A percentile compares a stretch with the other conserved stretches of the same genome.
Evolutionary conservation across 1,284 basidiomycete genomes (phyloP).

Genomic region (Leccinum colubrinum): DNA sequence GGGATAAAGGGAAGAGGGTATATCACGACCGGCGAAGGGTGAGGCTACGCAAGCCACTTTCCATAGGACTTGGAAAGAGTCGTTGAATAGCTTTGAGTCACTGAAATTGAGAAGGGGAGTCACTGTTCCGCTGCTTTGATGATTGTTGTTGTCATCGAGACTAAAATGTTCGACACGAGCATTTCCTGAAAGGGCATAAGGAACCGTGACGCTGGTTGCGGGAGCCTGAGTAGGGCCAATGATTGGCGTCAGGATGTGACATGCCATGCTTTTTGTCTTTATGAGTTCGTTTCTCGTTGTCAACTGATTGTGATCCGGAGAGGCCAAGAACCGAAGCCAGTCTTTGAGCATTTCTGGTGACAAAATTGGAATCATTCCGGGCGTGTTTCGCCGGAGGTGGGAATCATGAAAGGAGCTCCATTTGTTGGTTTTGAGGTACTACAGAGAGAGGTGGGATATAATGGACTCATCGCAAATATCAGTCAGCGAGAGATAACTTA

Average conservation of each 20-base stretch:
- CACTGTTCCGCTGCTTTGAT: constrained; percentile 25
- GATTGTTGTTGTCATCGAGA: constrained; percentile 40
- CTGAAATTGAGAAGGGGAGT: constrained; percentile 13
- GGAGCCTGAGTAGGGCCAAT: no score
- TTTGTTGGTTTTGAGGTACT: no score
- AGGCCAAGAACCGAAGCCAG: constrained; percentile 7
- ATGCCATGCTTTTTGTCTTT: constrained; percentile 25
- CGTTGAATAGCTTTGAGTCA: no score
- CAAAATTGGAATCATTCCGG: constrained; percentile 15
- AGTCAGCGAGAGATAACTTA: no score
- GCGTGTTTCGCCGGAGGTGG: constrained; percentile 15
- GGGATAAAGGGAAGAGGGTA: no score
- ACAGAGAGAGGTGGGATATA: no score
- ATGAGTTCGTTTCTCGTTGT: constrained; percentile 23
- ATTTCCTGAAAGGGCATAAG: constrained; percentile 42
- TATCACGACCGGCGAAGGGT: no score
- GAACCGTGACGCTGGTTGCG: constrained; percentile 22
- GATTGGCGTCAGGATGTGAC: constrained; percentile 15
- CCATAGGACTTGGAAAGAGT: no score
- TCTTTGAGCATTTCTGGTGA: constrained; percentile 15
- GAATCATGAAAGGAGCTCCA: no score
- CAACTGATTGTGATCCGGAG: constrained; percentile 14
- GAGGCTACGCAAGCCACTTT: no score
- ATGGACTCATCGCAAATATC: no score
- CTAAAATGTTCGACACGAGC: constrained; percentile 48